These are phyloP conservation scores for Phialemoniopsis sp. DNA, from an alignment of 2,329 filamentous ascomycete species.

Conservation along the genomic window DNA sequence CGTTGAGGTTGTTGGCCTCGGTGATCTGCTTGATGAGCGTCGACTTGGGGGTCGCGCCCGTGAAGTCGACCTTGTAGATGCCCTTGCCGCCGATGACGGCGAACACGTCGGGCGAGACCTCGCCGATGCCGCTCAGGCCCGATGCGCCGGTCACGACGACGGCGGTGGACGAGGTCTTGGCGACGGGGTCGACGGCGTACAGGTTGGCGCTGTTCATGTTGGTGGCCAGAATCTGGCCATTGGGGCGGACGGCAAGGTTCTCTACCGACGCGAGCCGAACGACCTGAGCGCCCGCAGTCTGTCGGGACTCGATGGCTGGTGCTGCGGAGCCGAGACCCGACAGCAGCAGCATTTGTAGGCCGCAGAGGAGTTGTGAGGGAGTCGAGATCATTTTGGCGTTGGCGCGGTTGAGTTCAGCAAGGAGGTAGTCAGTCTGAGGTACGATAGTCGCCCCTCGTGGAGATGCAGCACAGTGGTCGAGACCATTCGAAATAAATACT, in stretches of 20 bases:
- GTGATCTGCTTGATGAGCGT: constrained; percentile 20
- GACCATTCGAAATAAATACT: too few species aligned
- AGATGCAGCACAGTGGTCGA: too few species aligned
- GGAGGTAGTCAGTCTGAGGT: too few species aligned
- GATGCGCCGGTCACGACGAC: constrained; percentile 17
- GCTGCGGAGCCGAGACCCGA: constrained; percentile 1
- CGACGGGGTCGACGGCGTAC: constrained; percentile 17
- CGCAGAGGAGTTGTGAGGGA: too few species aligned
- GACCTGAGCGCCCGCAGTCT: constrained; percentile 16
- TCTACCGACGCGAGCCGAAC: constrained; percentile 20
- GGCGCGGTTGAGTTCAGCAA: too few species aligned
- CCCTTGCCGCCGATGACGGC: constrained; percentile 23
- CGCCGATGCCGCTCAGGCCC: constrained; percentile 23
- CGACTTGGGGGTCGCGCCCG: constrained; percentile 10
- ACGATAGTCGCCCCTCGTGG: too few species aligned
- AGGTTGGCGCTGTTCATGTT: constrained; percentile 26
- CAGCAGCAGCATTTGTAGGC: constrained; percentile 4
- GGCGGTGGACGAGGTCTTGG: constrained; percentile 19
- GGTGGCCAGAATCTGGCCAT: constrained; percentile 23
- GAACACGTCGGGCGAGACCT: constrained; percentile 20
- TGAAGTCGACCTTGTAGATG: constrained; percentile 25
- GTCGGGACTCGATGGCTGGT: constrained; percentile 11
- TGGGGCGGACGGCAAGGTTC: constrained; percentile 22
- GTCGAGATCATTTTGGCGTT: too few species aligned
- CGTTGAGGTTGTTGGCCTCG: constrained; percentile 23